phyloP scores from a whole-genome alignment of 306 rosid species.

The Quercus gilva region DNA sequence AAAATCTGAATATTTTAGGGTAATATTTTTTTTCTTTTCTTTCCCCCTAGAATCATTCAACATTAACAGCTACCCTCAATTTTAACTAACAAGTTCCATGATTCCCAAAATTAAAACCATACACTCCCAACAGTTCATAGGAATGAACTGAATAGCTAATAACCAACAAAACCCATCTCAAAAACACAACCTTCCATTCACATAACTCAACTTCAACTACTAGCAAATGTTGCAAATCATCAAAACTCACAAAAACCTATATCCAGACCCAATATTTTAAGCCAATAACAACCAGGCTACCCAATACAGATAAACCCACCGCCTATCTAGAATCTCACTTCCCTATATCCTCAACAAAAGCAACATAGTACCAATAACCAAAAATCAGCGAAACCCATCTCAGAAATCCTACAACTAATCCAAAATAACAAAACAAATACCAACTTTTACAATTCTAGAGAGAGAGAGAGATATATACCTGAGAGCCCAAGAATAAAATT shows the following conservation, averaged over 20 bases:
- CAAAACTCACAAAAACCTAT: background rate
- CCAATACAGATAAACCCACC: background rate
- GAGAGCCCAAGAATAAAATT: conserved; percentile 90
- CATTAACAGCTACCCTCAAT: background rate
- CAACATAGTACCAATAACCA: background rate
- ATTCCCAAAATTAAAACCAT: background rate
- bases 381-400: background rate
- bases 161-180: background rate
- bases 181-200: background rate
- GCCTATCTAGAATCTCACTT: background rate
- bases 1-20: conserved; percentile 10
- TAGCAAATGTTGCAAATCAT: background rate
- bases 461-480: conserved; percentile 33
- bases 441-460: background rate
- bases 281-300: background rate
- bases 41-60: conserved; percentile 1
- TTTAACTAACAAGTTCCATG: background rate
- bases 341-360: background rate
- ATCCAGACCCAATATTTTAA: background rate
- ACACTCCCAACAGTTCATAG: background rate
- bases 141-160: background rate
- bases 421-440: background rate
- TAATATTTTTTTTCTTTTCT: background rate
- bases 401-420: background rate
- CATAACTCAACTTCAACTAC: background rate